Percentiles rank a stretch among this genome's conserved stretches.
These are phyloP conservation scores for Deakozyma indianensis DNA, from an alignment of 805 yeast genomes.

Conservation along the genomic window DNA sequence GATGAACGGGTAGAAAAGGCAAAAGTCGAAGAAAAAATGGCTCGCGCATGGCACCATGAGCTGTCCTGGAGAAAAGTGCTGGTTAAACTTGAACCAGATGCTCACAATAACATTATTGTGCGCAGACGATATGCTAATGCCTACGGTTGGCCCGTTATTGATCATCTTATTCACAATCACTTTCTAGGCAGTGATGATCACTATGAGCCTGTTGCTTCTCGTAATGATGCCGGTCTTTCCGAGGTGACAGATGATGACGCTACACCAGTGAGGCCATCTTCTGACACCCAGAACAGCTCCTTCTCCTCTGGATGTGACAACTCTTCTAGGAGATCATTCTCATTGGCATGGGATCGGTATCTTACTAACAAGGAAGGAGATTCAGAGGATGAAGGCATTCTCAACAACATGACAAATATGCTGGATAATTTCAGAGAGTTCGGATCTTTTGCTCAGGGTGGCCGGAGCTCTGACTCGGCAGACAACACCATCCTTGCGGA, in stretches of 20 bases:
- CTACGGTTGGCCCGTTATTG: constrained; percentile 89
- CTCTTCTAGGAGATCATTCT: neutral
- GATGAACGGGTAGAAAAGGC: constrained; percentile 20
- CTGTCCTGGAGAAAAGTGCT: constrained; percentile 87
- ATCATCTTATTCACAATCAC: constrained; percentile 59
- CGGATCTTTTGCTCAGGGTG: constrained; percentile 3
- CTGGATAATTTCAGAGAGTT: constrained; percentile 12
- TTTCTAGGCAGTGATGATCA: constrained; percentile 20
- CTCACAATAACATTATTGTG: constrained; percentile 86
- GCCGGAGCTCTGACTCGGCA: neutral
- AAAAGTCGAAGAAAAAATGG: constrained; percentile 60
- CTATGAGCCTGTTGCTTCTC: neutral
- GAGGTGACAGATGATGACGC: neutral
- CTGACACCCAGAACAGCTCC: neutral
- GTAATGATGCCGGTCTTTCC: neutral
- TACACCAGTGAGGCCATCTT: neutral
- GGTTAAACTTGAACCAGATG: constrained; percentile 78
- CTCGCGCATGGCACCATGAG: constrained; percentile 72
- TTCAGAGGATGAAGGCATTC: constrained; percentile 13
- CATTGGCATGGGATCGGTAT: constrained; percentile 12
- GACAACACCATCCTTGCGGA: neutral
- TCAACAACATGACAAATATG: constrained; percentile 9
- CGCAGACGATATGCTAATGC: constrained; percentile 83
- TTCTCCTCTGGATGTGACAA: neutral
- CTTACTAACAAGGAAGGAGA: constrained; percentile 7